Percentiles rank a stretch among this genome's conserved stretches.
These are phyloP conservation scores for Austroboletus eburneus DNA, from an alignment of 768 basidiomycete species.

Conservation along the genomic window DNA sequence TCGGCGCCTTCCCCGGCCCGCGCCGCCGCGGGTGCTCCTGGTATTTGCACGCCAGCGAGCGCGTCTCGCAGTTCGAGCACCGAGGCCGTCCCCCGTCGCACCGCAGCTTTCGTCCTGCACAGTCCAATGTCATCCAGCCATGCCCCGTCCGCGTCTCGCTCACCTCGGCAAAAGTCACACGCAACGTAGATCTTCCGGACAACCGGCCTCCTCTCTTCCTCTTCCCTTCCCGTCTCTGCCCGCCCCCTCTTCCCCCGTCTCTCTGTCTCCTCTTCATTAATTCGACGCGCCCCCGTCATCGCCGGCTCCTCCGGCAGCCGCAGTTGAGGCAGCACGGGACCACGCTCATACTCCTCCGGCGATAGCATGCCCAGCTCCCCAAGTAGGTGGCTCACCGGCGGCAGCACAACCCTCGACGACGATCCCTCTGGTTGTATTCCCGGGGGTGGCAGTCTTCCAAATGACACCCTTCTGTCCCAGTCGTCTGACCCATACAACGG, in stretches of 20 bases:
- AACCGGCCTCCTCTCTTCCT: conserved; percentile 22
- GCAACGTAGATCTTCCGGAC: conserved; percentile 44
- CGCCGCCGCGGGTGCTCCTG: conserved; percentile 50
- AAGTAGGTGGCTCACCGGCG: conserved; percentile 26
- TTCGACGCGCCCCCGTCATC: conserved; percentile 1
- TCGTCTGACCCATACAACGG: conserved; percentile 25
- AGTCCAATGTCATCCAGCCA: not conserved
- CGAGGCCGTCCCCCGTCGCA: conserved; percentile 65
- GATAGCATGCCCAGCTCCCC: conserved; percentile 19
- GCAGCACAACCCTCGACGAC: conserved; percentile 24
- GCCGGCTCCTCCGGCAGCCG: conserved; percentile 21
- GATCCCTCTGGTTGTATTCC: conserved; percentile 13
- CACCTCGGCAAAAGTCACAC: conserved; percentile 77
- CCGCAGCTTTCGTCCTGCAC: conserved; percentile 64
- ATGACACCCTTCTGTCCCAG: conserved; percentile 21
- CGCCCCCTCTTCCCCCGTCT: conserved; percentile 19
- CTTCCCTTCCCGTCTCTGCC: conserved; percentile 9
- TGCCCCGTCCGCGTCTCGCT: conserved; percentile 19
- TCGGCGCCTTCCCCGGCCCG: conserved; percentile 73
- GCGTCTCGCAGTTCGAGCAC: conserved; percentile 59
- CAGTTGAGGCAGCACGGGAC: conserved; percentile 27
- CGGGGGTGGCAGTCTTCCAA: conserved; percentile 13
- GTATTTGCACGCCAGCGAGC: conserved; percentile 52
- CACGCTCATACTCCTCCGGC: conserved; percentile 16
- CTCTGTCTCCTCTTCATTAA: conserved; percentile 8